Evolutionary conservation across 495 filamentous ascomycete genomes (phyloP).

Genomic region (Apodospora peruviana): DNA sequence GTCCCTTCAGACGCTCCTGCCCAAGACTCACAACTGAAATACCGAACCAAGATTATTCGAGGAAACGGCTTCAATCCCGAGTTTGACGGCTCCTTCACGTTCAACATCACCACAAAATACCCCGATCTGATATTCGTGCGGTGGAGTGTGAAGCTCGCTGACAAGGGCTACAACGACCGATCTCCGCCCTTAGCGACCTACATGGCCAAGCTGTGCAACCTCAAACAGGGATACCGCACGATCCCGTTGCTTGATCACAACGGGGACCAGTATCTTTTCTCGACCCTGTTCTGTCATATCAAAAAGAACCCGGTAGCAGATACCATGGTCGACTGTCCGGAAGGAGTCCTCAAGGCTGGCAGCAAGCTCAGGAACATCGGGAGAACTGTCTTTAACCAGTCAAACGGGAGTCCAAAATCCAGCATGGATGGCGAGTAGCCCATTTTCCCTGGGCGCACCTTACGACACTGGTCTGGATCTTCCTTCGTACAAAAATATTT

Average conservation of each 20-base stretch:
- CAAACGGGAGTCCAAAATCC: constrained; percentile 36
- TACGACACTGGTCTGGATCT: too few species aligned
- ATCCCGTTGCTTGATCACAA: constrained; percentile 85
- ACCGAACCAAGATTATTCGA: constrained; percentile 68
- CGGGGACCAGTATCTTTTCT: constrained; percentile 88
- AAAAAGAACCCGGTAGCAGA: constrained; percentile 54
- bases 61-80: constrained; percentile 90
- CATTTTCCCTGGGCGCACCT: too few species aligned
- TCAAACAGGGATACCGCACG: constrained; percentile 94
- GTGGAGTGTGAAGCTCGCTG: constrained; percentile 82
- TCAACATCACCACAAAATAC: constrained; percentile 81
- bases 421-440: constrained; percentile 43
- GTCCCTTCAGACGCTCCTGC: constrained; percentile 32
- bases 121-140: constrained; percentile 90
- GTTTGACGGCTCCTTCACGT: constrained; percentile 65
- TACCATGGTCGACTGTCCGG: constrained; percentile 43
- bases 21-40: constrained; percentile 59
- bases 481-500: too few species aligned
- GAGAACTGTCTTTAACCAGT: constrained; percentile 40
- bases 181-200: constrained; percentile 72
- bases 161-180: constrained; percentile 60
- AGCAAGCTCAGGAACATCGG: constrained; percentile 44
- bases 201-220: constrained; percentile 82
- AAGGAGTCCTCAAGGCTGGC: constrained; percentile 31
- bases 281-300: constrained; percentile 88